A percentile compares a stretch with the other conserved stretches of the same genome.
Evolutionary conservation across 805 yeast genomes (phyloP).

Genomic region (Starmerella gropengiesseri): DNA sequence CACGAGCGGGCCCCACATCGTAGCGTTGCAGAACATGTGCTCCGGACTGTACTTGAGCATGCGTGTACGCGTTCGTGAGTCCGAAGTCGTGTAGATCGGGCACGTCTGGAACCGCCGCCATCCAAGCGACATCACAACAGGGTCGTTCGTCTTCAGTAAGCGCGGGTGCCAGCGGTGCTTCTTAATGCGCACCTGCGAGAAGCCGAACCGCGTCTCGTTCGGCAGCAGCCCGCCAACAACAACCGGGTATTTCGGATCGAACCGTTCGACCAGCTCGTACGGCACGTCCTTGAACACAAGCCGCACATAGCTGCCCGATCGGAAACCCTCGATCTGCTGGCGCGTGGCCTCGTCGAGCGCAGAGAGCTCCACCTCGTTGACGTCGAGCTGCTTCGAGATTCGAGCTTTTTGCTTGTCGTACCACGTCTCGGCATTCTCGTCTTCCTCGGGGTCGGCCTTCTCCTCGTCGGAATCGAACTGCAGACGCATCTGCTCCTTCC

Average conservation of each 20-base stretch:
- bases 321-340: slow-evolving; percentile 74
- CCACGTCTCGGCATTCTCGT: slow-evolving; percentile 90
- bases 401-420: slow-evolving; percentile 94
- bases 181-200: slow-evolving; percentile 84
- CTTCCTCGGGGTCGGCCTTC: slow-evolving; percentile 65
- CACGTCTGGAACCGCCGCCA: slow-evolving; percentile 98
- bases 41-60: slow-evolving; percentile 98
- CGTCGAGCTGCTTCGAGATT: slow-evolving; percentile 90
- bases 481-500: slow-evolving; percentile 75
- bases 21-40: slow-evolving; percentile 90
- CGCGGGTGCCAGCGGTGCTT: slow-evolving; percentile 99
- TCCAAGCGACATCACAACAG: slow-evolving; percentile 83
- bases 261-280: slow-evolving; percentile 78
- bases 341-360: slow-evolving; percentile 68
- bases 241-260: slow-evolving; percentile 75
- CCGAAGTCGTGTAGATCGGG: slow-evolving; percentile 92
- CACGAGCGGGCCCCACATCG: slow-evolving; percentile 93
- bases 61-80: slow-evolving; percentile 93
- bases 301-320: slow-evolving; percentile 90
- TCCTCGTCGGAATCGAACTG: slow-evolving; percentile 79
- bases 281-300: slow-evolving; percentile 74
- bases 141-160: slow-evolving; percentile 90
- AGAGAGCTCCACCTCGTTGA: slow-evolving; percentile 61
- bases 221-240: slow-evolving; percentile 83
- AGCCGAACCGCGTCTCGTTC: slow-evolving; percentile 87